phyloP scores from a whole-genome alignment of 208 protist species.

The Giardia muris region DNA sequence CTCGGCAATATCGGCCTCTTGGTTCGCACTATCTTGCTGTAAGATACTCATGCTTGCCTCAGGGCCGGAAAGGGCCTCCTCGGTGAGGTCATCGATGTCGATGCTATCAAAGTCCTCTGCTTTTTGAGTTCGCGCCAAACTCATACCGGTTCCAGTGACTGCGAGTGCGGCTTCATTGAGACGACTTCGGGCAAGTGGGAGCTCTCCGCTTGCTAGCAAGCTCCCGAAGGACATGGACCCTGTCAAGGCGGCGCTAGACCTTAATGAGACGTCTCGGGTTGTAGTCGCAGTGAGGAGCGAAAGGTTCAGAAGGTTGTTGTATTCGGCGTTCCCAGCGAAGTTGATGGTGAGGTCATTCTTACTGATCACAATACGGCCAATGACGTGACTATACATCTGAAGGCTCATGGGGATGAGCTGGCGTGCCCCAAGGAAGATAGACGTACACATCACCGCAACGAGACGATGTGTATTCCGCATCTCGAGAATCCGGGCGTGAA shows the following conservation, averaged over 20 bases:
- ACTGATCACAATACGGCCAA: background rate
- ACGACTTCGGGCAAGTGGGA: background rate
- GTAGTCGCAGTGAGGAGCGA: background rate
- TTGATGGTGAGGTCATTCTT: background rate
- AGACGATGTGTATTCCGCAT: background rate
- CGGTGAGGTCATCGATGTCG: background rate
- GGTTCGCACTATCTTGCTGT: background rate
- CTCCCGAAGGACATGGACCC: background rate
- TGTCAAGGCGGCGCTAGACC: background rate
- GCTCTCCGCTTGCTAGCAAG: background rate
- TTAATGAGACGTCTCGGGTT: background rate
- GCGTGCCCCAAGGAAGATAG: background rate
- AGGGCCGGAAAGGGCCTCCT: background rate
- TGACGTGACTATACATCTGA: background rate
- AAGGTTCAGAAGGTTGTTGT: background rate
- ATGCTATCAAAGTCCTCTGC: background rate
- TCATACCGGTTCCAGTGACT: background rate
- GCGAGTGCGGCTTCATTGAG: background rate
- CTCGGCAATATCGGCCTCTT: background rate
- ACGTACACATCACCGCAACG: background rate
- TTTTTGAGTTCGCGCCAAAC: background rate
- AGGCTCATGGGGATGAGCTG: background rate
- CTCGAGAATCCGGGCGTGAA: background rate
- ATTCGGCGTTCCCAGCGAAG: background rate
- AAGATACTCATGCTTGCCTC: background rate